Conservation (phyloP, 2,329 filamentous ascomycete genomes). For the Didymella pinodella region DNA sequence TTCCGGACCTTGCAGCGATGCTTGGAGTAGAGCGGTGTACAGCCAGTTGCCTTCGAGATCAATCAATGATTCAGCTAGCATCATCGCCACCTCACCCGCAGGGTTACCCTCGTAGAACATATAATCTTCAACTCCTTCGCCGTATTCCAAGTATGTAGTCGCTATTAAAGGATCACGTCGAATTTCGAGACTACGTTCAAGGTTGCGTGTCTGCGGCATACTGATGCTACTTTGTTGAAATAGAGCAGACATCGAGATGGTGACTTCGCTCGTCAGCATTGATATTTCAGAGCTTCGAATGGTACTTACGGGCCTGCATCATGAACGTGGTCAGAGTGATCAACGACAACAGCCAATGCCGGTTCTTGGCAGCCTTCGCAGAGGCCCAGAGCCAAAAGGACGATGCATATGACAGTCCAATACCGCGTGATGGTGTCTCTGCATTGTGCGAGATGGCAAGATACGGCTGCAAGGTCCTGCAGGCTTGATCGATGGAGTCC, state of each 20-base stretch:
- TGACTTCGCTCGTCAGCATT: not conserved
- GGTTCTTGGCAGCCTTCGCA: slow-evolving; percentile 19
- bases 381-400: slow-evolving; percentile 26
- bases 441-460: slow-evolving; percentile 21
- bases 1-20: not conserved
- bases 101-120: not conserved
- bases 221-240: not conserved
- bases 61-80: not conserved
- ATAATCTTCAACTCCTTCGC: not conserved
- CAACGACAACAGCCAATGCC: slow-evolving; percentile 26
- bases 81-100: not conserved
- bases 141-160: not conserved
- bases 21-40: not conserved
- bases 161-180: not conserved
- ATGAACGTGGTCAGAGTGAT: slow-evolving; percentile 24
- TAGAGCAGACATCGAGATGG: not conserved
- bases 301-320: slow-evolving; percentile 21
- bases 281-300: not conserved
- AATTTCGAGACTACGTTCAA: not conserved
- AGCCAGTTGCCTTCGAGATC: not conserved
- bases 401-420: slow-evolving; percentile 26
- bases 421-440: slow-evolving; percentile 8
- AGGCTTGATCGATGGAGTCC: slow-evolving; percentile 24
- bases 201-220: not conserved
- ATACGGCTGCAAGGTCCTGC: slow-evolving; percentile 28